Conservation (phyloP, 352 stramenopile species). For the Blastocystis sp. region DNA sequence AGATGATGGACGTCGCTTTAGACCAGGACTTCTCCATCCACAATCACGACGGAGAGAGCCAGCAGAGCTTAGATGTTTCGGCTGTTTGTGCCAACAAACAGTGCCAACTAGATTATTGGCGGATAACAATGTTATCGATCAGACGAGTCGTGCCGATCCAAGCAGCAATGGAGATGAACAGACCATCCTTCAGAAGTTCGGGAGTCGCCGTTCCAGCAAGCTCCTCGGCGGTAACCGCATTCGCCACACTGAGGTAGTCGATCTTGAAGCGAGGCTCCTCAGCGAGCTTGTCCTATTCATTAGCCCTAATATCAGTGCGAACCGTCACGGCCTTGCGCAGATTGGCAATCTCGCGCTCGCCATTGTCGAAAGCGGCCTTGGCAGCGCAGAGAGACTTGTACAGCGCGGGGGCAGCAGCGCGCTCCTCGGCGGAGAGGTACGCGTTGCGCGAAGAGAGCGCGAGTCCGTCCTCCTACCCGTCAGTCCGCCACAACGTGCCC, state of each 20-base stretch:
- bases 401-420: constrained; percentile 82
- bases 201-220: background rate
- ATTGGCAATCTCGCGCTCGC: constrained; percentile 8
- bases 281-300: constrained; percentile 75
- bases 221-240: constrained; percentile 78
- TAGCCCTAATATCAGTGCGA: background rate
- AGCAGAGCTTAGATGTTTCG: constrained; percentile 35
- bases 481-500: background rate
- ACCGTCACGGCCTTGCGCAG: constrained; percentile 13
- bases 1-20: constrained; percentile 31
- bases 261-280: constrained; percentile 87
- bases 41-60: constrained; percentile 31
- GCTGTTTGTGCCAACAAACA: constrained; percentile 49
- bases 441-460: constrained; percentile 95
- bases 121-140: constrained; percentile 92
- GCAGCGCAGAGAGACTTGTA: constrained; percentile 77
- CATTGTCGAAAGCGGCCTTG: constrained; percentile 36
- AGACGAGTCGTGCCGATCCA: constrained; percentile 90
- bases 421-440: constrained; percentile 87
- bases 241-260: constrained; percentile 92
- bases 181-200: constrained; percentile 71
- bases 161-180: constrained; percentile 89
- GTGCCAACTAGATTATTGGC: constrained; percentile 8
- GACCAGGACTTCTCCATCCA: constrained; percentile 25
- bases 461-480: constrained; percentile 84